A percentile compares a stretch with the other conserved stretches of the same genome.
Conservation (phyloP, 1,284 basidiomycete species). For the Cryptococcus sp. region DNA sequence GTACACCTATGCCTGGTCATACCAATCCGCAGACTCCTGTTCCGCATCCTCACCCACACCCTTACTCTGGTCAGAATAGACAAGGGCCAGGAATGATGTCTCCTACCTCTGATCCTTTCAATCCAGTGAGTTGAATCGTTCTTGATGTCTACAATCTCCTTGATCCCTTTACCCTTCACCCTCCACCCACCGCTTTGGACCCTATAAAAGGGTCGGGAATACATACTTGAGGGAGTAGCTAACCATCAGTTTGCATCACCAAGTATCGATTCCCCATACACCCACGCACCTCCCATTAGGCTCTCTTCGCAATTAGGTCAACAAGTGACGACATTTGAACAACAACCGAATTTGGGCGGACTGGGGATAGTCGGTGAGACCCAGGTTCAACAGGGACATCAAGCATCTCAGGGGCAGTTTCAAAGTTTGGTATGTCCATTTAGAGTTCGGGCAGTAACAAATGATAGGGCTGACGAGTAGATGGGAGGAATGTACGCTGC, state of each 20-base stretch:
- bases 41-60: not conserved
- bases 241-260: conserved; percentile 34
- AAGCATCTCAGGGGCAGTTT: conserved; percentile 16
- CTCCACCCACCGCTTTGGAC: not conserved
- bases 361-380: conserved; percentile 36
- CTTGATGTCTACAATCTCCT: not conserved
- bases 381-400: conserved; percentile 1
- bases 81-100: conserved; percentile 40
- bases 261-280: conserved; percentile 38
- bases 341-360: conserved; percentile 43
- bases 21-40: not conserved
- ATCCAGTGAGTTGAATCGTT: conserved; percentile 36
- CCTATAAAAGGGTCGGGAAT: too few relatives aligned
- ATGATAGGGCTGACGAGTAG: too few relatives aligned
- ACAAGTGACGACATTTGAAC: conserved; percentile 36
- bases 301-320: conserved; percentile 23
- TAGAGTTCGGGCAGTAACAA: too few relatives aligned
- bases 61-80: conserved; percentile 23
- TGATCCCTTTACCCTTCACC: not conserved
- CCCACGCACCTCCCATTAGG: conserved; percentile 12
- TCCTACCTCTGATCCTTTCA: conserved; percentile 48
- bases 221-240: conserved; percentile 1
- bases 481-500: too few relatives aligned
- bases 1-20: not conserved
- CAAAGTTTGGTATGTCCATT: conserved; percentile 2